A percentile compares a stretch with the other conserved stretches of the same genome.
Conservation (phyloP, 139 green algal genomes). For the Chlamydomonas sphaeroides region DNA sequence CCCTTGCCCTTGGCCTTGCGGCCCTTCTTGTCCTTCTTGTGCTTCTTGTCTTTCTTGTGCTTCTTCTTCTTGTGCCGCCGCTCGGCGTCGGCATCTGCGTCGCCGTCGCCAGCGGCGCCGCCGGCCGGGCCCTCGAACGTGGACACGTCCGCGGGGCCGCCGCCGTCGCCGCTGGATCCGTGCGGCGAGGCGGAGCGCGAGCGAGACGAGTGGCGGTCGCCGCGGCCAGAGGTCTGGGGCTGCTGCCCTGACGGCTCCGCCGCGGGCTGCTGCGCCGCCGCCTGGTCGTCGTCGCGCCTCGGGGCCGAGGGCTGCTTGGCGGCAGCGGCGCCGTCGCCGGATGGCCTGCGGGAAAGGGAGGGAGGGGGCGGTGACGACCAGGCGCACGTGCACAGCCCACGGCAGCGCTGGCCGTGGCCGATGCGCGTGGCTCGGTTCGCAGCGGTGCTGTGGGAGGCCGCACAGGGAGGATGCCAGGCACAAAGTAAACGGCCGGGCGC, state of each 20-base stretch:
- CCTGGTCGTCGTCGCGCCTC: too few relatives aligned
- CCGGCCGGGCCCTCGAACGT: not conserved
- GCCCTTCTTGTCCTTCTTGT: constrained; percentile 22
- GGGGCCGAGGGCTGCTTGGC: too few relatives aligned
- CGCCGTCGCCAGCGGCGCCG: not conserved
- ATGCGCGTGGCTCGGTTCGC: too few relatives aligned
- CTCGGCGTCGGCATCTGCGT: not conserved
- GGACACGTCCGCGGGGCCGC: not conserved
- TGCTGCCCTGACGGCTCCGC: not conserved
- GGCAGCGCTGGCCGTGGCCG: too few relatives aligned
- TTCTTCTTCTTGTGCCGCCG: constrained; percentile 10
- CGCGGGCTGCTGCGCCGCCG: not conserved
- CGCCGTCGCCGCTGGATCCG: not conserved
- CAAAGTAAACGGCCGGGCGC: too few relatives aligned
- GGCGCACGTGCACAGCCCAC: too few relatives aligned
- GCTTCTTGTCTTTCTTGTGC: not conserved
- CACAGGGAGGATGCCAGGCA: too few relatives aligned
- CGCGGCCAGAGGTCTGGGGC: not conserved
- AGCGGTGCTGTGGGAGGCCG: too few relatives aligned
- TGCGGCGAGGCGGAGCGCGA: not conserved
- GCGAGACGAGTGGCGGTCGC: not conserved
- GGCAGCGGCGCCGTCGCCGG: too few relatives aligned
- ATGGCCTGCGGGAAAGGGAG: too few relatives aligned
- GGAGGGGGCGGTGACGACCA: too few relatives aligned
- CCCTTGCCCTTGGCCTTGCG: constrained; percentile 17